These are phyloP conservation scores for Fusarium tuaranense DNA, from an alignment of 2,329 filamentous ascomycete species.

Conservation along the genomic window DNA sequence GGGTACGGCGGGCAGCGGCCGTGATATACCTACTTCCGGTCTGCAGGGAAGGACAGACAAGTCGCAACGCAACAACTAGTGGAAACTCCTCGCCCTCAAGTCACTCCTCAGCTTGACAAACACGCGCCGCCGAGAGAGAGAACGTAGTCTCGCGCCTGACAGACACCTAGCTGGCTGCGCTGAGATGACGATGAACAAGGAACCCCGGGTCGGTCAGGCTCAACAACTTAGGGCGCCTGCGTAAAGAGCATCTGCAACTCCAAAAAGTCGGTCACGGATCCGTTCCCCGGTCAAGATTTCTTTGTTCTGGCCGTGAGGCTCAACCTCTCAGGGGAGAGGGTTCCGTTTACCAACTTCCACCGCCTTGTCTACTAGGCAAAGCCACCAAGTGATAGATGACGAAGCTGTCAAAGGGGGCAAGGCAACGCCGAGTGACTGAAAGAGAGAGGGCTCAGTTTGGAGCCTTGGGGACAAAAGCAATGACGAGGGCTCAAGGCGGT, in stretches of 20 bases:
- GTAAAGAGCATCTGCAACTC: constrained; percentile 28
- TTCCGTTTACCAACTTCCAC: constrained; percentile 41
- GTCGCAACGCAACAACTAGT: constrained; percentile 34
- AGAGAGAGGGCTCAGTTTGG: constrained; percentile 20
- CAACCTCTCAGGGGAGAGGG: constrained; percentile 31
- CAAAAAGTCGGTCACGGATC: constrained; percentile 40
- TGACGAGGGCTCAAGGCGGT: constrained; percentile 22
- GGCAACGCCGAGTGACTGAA: constrained; percentile 7
- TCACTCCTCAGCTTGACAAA: constrained; percentile 44
- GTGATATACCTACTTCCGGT: constrained; percentile 44
- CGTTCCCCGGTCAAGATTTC: constrained; percentile 31
- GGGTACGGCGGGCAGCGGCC: constrained; percentile 41
- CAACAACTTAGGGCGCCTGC: constrained; percentile 22
- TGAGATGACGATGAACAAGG: constrained; percentile 36
- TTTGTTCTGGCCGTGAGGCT: constrained; percentile 38
- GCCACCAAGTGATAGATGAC: constrained; percentile 47
- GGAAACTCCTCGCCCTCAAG: constrained; percentile 39
- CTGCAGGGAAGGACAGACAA: constrained; percentile 42
- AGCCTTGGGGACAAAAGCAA: constrained; percentile 28
- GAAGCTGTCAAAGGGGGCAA: constrained; percentile 18
- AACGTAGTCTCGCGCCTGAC: constrained; percentile 26
- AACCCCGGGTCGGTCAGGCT: constrained; percentile 28
- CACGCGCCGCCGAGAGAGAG: constrained; percentile 29
- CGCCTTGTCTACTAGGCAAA: constrained; percentile 39
- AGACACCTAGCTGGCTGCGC: constrained; percentile 9